Evolutionary conservation across 164 flowering plant genomes (phyloP), one percentile per base, ranked within the genome.

Genomic region (Litsea cubeba): DNA sequence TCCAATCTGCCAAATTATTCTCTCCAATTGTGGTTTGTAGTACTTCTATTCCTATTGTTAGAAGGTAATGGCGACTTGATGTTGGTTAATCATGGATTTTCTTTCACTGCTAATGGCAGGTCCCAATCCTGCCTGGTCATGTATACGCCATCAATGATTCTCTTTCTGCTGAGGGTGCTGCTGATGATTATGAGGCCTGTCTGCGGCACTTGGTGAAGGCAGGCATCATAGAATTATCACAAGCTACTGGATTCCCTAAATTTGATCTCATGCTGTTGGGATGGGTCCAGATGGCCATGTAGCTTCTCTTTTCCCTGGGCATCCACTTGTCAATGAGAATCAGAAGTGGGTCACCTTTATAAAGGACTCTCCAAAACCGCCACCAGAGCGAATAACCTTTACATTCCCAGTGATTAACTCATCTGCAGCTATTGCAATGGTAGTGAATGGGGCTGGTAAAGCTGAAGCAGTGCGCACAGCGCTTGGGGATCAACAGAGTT

Each of bases 281-380:
- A 90, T 92, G 94, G 95, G 95, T 12, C 95, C 97, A 6, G 97
- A 92, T 78, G 97, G 97, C 18, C 97, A 92, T 70, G 85, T 92
- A 8, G 97, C 93, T 51, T 90, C 92, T 24, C 83, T 90, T 10
- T 92, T 92, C 68, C 95, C 97, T 0, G 90, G 91, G 12, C 97
- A 92, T 77, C 89, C 88, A 71, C 91, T 89, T 23, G 51, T 87
- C 66, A 72, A 86, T 5, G 95, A 90, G 83, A 83, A 80, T 5
- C 22, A 88, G 78, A 85, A 83, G 73, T 92, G 95, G 94, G 97
- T 90, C 20, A 81, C 90, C 68, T 87, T 77, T 77, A 85, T 92
- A 24, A 85, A 75, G 78, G 94, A 92, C 83, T 92, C 95, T 0
- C 95, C 95, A 54, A 92, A 90, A 62, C 95, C 92, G 50, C 93